These are phyloP conservation scores for Lepidium africanum DNA, from an alignment of 345 rosid genomes.

Conservation along the genomic window DNA sequence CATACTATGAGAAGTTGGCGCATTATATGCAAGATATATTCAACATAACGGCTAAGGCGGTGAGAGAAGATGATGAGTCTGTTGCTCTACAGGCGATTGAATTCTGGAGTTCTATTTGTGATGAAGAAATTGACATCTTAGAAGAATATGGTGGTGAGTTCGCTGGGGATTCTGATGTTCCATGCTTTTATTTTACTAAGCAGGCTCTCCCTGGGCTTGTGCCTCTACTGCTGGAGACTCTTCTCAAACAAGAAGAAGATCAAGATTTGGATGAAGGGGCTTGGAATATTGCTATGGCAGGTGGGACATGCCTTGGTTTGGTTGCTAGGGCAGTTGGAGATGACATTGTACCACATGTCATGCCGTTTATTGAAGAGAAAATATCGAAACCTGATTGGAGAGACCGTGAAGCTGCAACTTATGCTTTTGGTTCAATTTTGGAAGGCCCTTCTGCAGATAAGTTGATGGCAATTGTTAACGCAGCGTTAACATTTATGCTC, in stretches of 20 bases:
- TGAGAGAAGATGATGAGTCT: constrained; percentile 53
- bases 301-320: constrained; percentile 62
- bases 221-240: constrained; percentile 52
- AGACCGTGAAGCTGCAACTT: constrained; percentile 59
- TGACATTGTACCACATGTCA: constrained; percentile 54
- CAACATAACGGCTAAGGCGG: constrained; percentile 54
- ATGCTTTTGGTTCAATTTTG: constrained; percentile 64
- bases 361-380: constrained; percentile 64
- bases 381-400: constrained; percentile 64
- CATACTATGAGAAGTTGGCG: constrained; percentile 48
- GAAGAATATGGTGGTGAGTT: constrained; percentile 50
- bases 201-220: constrained; percentile 59
- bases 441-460: constrained; percentile 61
- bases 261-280: constrained; percentile 72
- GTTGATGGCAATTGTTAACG: constrained; percentile 44
- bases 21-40: constrained; percentile 52
- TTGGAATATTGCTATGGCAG: constrained; percentile 69
- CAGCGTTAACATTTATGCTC: constrained; percentile 59
- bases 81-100: constrained; percentile 65
- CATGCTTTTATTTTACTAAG: constrained; percentile 52
- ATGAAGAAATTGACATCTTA: constrained; percentile 60
- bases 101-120: constrained; percentile 66
- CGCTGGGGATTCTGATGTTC: constrained; percentile 46
- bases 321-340: constrained; percentile 66
- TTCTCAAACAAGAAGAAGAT: constrained; percentile 65